A percentile compares a stretch with the other conserved stretches of the same genome.
Evolutionary conservation across 805 yeast species (phyloP).

Genomic region (Saccharomyces jurei): DNA sequence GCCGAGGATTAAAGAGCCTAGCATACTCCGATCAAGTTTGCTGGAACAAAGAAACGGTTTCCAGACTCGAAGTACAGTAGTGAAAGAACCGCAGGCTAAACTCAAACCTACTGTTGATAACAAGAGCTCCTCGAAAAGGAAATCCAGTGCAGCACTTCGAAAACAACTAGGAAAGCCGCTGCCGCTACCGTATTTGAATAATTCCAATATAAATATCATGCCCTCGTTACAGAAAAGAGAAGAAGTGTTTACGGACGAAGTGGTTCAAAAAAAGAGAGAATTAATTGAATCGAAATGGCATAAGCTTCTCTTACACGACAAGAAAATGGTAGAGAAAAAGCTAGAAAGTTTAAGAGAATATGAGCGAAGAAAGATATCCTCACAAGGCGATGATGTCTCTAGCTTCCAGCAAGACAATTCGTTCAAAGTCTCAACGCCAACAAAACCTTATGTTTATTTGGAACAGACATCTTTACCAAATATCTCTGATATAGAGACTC

Average conservation of each 20-base stretch:
- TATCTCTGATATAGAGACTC: neutral
- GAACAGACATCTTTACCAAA: neutral
- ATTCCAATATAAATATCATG: neutral
- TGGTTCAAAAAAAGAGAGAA: constrained; percentile 8
- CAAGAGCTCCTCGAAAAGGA: neutral
- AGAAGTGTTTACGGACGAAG: neutral
- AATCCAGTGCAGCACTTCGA: constrained; percentile 6
- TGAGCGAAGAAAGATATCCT: neutral
- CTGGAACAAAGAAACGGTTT: neutral
- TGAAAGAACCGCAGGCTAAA: neutral
- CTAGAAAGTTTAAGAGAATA: constrained; percentile 9
- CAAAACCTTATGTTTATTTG: neutral
- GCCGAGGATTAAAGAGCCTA: constrained; percentile 18
- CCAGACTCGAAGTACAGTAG: neutral
- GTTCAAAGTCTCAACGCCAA: neutral
- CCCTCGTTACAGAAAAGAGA: neutral
- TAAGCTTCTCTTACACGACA: constrained; percentile 10
- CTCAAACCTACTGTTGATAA: neutral
- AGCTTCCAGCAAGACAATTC: neutral
- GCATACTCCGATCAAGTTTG: constrained; percentile 8
- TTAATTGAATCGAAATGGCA: constrained; percentile 14
- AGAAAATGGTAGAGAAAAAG: constrained; percentile 11
- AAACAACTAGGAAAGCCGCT: constrained; percentile 32
- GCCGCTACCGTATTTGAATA: constrained; percentile 31
- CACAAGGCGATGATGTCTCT: neutral